Conservation (phyloP, 306 rosid species). For the Citrullus colocynthis region DNA sequence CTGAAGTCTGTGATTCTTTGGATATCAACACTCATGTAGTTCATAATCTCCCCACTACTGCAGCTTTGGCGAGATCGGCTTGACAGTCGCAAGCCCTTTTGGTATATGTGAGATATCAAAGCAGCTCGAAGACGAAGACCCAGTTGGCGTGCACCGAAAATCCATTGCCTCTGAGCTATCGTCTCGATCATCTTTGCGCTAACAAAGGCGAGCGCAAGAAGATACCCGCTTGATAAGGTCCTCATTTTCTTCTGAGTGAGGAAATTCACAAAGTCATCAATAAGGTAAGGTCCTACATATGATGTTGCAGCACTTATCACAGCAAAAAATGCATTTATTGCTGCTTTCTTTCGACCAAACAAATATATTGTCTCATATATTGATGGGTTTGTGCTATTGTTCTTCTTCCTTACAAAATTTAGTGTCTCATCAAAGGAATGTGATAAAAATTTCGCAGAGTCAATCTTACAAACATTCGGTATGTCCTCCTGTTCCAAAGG, state of each 20-base stretch:
- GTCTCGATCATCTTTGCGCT: constrained; percentile 72
- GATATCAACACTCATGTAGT: constrained; percentile 91
- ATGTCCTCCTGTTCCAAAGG: constrained; percentile 54
- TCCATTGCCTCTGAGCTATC: constrained; percentile 85
- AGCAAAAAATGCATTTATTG: constrained; percentile 60
- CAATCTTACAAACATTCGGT: constrained; percentile 53
- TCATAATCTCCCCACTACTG: constrained; percentile 79
- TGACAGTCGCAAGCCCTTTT: constrained; percentile 63
- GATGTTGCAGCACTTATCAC: constrained; percentile 59
- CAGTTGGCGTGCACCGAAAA: constrained; percentile 83
- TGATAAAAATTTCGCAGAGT: constrained; percentile 56
- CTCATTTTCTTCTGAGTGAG: constrained; percentile 34
- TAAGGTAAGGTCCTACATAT: constrained; percentile 88
- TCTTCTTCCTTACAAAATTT: constrained; percentile 38
- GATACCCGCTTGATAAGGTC: constrained; percentile 46
- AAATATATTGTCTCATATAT: constrained; percentile 53
- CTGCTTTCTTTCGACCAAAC: constrained; percentile 69
- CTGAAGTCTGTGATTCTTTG: constrained; percentile 81
- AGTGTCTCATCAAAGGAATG: constrained; percentile 42
- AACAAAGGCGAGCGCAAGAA: constrained; percentile 58
- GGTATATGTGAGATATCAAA: constrained; percentile 58
- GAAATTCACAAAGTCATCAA: constrained; percentile 68
- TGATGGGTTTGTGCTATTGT: constrained; percentile 45
- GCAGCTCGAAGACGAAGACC: constrained; percentile 87
- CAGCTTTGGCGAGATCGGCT: constrained; percentile 66